phyloP scores from a whole-genome alignment of 2,329 filamentous ascomycete genomes.

The Beauveria sp. region DNA sequence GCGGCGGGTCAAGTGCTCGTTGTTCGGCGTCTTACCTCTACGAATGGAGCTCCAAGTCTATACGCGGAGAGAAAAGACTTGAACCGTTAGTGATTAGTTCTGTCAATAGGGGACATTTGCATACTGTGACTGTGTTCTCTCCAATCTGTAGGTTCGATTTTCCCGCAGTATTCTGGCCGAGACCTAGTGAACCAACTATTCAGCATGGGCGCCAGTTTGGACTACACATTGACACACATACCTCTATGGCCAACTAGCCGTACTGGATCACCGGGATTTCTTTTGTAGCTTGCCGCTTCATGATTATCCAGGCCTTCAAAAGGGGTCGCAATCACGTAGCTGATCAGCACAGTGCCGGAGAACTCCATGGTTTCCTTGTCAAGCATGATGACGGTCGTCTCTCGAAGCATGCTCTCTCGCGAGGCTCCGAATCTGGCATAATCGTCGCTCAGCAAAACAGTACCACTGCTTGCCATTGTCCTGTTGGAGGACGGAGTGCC shows the following conservation, averaged over 20 bases:
- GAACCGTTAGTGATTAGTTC: neutral
- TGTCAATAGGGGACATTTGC: fast-evolving
- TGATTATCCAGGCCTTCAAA: conserved; percentile 13
- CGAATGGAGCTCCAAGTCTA: conserved; percentile 4
- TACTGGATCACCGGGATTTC: conserved; percentile 1
- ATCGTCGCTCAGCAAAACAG: conserved; percentile 19
- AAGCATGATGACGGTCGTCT: conserved; percentile 25
- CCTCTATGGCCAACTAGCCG: conserved; percentile 28
- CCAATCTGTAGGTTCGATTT: conserved; percentile 5
- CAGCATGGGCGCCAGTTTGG: neutral
- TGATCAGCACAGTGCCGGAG: conserved; percentile 27
- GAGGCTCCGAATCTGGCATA: conserved; percentile 19
- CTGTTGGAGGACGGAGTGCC: neutral
- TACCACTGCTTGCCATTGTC: conserved; percentile 20
- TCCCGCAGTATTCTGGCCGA: conserved; percentile 5
- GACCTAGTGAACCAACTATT: neutral
- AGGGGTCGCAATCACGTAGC: conserved; percentile 22
- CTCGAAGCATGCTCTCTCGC: conserved; percentile 26
- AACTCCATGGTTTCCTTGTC: conserved; percentile 21
- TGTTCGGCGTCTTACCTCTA: neutral
- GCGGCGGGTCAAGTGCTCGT: neutral
- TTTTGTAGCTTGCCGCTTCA: neutral
- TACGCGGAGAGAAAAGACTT: conserved; percentile 7
- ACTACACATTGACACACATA: conserved; percentile 10
- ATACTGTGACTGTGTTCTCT: conserved; percentile 6